A percentile compares a stretch with the other conserved stretches of the same genome.
These are phyloP conservation scores for Vitis riparia DNA, from an alignment of 164 flowering plant species.

Conservation along the genomic window DNA sequence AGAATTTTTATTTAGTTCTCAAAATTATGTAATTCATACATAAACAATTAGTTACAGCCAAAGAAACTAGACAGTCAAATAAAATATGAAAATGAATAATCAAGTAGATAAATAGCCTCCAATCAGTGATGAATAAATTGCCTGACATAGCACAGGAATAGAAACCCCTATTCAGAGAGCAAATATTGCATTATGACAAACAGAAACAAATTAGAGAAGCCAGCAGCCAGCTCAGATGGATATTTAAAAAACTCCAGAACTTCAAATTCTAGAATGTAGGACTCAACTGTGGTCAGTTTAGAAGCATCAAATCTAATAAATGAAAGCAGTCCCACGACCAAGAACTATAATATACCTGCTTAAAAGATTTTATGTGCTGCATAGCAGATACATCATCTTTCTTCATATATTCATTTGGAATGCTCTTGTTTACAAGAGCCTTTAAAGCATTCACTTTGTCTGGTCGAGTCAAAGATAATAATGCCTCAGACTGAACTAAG, in stretches of 20 bases:
- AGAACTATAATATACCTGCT: conserved; percentile 37
- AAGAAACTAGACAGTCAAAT: background rate
- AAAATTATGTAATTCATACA: background rate
- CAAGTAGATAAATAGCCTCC: background rate
- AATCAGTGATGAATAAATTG: background rate
- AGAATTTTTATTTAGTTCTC: background rate
- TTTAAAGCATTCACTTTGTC: conserved; percentile 58
- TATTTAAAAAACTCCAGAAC: too few relatives aligned
- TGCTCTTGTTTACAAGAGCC: conserved; percentile 49
- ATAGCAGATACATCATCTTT: conserved; percentile 27
- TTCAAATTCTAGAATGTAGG: too few relatives aligned
- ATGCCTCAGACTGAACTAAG: conserved; percentile 54
- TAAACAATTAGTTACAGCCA: background rate
- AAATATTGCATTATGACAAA: conserved; percentile 1
- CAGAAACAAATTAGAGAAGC: background rate
- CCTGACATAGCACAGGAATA: background rate
- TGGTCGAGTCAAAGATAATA: conserved; percentile 58
- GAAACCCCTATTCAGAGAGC: background rate
- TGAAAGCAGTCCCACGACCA: background rate
- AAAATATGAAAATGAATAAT: background rate
- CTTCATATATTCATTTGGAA: conserved; percentile 34
- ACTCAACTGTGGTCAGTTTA: background rate
- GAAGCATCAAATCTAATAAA: background rate
- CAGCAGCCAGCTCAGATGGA: too few relatives aligned
- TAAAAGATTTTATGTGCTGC: conserved; percentile 16